Base-by-base conservation (phyloP, 768 basidiomycete species). In the Collybiopsis confluens region DNA sequence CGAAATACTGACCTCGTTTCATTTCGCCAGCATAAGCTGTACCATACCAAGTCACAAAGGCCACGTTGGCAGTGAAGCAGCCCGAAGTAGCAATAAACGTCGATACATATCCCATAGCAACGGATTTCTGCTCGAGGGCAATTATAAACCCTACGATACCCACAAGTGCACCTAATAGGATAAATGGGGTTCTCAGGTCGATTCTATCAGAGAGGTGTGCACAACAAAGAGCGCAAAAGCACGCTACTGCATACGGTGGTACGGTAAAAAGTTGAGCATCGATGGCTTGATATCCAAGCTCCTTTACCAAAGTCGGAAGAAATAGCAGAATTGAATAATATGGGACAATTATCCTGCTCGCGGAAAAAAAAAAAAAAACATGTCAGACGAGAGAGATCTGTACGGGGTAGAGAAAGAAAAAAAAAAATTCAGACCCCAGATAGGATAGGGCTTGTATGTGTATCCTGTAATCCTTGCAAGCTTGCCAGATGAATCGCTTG, bases 141-240 rank as follows among this genome's bases (percentile, higher is more conserved):
- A 82, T 55, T 54, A 80, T 69, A 53, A 77, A 83, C 15, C 82
- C 83, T 9, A 80, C 65, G 45, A 83, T 62, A 0, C 79, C 73
- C 4, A 81, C 65, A 2, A 71, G 44, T 30, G 68, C 65, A 6
- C 73, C 65, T 7, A 63, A 67, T 20, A 82, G 68, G 54, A 84
- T 63, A 55, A 77, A 81, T 1, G 79, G 79, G 3, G 81, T 81
- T 8, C 78, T 73, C 15, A 66, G 37, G 52, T 74, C 68, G 38
- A 68, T 52, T 52, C 66, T 71, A 54, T 79, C 78, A 4, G 77
- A 78, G 23, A 65, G 61, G 35, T 73, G 58, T 11, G 79, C 78
- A 26, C 71, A 64, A 52, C 59, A 21, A 26, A 80, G 69, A 1
- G 78, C 80, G 20, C 61, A 63, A 41, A 76, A 54, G 55, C 78